A percentile compares a stretch with the other conserved stretches of the same genome.
Conservation (phyloP, 1,284 basidiomycete genomes). For the Retiboletus fuscus region DNA sequence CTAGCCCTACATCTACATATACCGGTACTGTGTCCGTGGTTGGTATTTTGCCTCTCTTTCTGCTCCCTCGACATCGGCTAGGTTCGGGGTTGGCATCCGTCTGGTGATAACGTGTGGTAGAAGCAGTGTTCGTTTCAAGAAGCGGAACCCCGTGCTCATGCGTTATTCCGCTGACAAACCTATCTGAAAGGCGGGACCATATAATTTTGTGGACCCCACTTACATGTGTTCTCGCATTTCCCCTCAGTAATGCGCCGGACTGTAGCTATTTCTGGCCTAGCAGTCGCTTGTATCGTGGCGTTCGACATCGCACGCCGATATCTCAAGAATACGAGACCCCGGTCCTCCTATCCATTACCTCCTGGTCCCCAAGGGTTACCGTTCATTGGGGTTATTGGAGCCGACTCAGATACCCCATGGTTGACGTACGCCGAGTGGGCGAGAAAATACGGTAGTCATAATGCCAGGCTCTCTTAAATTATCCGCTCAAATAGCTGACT, state of each 20-base stretch:
- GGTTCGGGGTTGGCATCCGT: background rate
- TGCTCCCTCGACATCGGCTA: background rate
- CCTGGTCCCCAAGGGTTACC: conserved; percentile 42
- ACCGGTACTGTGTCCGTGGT: background rate
- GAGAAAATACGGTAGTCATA: conserved; percentile 34
- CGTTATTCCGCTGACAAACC: background rate
- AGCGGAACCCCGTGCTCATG: background rate
- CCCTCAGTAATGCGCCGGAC: conserved; percentile 26
- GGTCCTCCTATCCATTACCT: conserved; percentile 32
- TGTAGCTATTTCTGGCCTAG: conserved; percentile 10
- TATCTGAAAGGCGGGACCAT: background rate
- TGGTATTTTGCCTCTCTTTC: background rate
- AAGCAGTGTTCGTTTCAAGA: conserved; percentile 9
- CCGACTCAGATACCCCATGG: conserved; percentile 36
- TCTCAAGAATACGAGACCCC: conserved; percentile 11
- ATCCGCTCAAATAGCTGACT: conserved; percentile 1
- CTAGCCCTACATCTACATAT: background rate
- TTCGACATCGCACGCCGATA: conserved; percentile 27
- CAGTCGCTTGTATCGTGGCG: conserved; percentile 23
- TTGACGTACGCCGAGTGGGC: conserved; percentile 41
- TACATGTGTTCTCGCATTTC: background rate
- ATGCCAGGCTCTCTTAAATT: background rate
- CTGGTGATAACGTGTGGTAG: background rate
- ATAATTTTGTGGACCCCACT: background rate
- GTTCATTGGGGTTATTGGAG: conserved; percentile 20